These are phyloP conservation scores for Cicer yamashitae DNA, from an alignment of 306 rosid species.

Conservation along the genomic window DNA sequence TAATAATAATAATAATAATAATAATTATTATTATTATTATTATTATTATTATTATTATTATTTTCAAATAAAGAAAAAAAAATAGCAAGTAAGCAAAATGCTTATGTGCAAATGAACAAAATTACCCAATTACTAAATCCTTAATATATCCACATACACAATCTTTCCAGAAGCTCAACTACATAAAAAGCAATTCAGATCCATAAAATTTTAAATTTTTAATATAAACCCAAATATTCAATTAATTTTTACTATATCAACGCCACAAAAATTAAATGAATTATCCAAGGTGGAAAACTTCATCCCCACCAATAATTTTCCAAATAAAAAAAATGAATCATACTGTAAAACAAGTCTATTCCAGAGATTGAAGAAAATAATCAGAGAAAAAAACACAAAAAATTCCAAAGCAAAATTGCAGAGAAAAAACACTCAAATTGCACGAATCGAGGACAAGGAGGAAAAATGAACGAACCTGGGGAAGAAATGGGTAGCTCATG, in stretches of 20 bases:
- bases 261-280: background rate
- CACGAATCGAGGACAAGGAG: constrained; percentile 8
- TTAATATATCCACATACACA: constrained; percentile 19
- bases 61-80: background rate
- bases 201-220: constrained; percentile 42
- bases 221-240: constrained; percentile 4
- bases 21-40: too few species aligned
- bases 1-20: too few species aligned
- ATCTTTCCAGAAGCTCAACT: constrained; percentile 37
- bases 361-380: background rate
- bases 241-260: constrained; percentile 6
- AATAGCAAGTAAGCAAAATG: constrained; percentile 14
- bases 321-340: constrained; percentile 23
- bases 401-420: constrained; percentile 36
- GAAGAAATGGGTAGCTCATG: constrained; percentile 58
- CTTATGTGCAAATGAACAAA: constrained; percentile 25
- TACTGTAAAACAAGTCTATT: background rate
- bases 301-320: constrained; percentile 11
- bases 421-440: constrained; percentile 14
- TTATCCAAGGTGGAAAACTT: constrained; percentile 13
- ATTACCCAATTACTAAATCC: constrained; percentile 23
- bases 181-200: constrained; percentile 56
- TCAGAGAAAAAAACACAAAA: background rate
- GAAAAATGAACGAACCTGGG: constrained; percentile 44
- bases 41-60: too few species aligned